Percentiles rank a stretch among this genome's conserved stretches.
Conservation (phyloP, 2,329 filamentous ascomycete genomes). For the Aspergillus pseudonomiae region DNA sequence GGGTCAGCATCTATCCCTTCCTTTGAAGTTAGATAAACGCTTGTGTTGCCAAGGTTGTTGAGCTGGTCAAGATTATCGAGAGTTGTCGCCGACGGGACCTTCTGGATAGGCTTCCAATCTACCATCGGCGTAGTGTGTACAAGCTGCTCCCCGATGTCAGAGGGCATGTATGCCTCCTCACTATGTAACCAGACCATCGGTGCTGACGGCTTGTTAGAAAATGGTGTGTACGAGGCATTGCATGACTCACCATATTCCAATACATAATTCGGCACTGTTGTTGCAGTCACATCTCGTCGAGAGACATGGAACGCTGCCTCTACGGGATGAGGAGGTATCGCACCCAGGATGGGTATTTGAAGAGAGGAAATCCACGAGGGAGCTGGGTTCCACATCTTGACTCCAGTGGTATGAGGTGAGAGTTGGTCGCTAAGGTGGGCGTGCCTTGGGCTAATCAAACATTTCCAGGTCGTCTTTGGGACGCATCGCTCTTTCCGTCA, state of each 20-base stretch:
- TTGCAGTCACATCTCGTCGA: slow-evolving; percentile 11
- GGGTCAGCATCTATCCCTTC: slow-evolving; percentile 49
- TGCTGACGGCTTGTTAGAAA: slow-evolving; percentile 37
- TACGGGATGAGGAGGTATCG: not conserved
- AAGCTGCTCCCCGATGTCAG: slow-evolving; percentile 52
- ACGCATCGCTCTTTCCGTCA: not conserved
- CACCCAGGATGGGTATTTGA: not conserved
- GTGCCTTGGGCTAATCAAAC: not conserved
- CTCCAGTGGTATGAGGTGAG: not conserved
- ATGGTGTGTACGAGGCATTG: not conserved
- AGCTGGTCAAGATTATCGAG: slow-evolving; percentile 53
- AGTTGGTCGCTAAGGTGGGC: not conserved
- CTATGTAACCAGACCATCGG: slow-evolving; percentile 56
- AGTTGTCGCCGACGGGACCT: slow-evolving; percentile 44
- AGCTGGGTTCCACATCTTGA: slow-evolving; percentile 1
- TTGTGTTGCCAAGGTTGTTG: slow-evolving; percentile 48
- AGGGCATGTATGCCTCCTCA: slow-evolving; percentile 53
- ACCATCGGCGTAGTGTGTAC: slow-evolving; percentile 50
- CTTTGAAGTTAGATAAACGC: slow-evolving; percentile 54
- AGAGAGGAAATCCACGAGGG: slow-evolving; percentile 1
- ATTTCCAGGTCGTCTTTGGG: too few species aligned
- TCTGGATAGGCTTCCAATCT: slow-evolving; percentile 44
- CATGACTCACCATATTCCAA: slow-evolving; percentile 47
- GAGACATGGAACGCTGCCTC: not conserved
- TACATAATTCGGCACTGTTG: slow-evolving; percentile 47